A percentile compares a stretch with the other conserved stretches of the same genome.
Conservation (phyloP, 2,329 filamentous ascomycete genomes). For the Exserohilum rostratum region DNA sequence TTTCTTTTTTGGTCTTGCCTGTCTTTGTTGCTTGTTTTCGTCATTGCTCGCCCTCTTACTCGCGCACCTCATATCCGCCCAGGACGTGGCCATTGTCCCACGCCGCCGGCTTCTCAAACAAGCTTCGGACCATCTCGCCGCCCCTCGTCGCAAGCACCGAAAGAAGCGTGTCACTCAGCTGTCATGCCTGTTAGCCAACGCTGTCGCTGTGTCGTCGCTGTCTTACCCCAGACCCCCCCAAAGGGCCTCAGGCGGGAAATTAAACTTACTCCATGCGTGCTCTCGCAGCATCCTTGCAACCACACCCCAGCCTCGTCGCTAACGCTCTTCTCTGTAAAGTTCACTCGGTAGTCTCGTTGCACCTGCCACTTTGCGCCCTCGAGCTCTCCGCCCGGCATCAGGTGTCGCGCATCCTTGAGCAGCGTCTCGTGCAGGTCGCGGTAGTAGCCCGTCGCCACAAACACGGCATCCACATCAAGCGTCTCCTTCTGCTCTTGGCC, state of each 20-base stretch:
- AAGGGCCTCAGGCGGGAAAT: neutral
- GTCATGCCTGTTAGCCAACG: constrained; percentile 19
- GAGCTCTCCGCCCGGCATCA: constrained; percentile 64
- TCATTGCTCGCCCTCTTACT: too few species aligned
- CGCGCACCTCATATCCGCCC: constrained; percentile 30
- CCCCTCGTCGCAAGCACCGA: constrained; percentile 78
- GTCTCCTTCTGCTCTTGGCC: constrained; percentile 60
- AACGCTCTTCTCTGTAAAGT: constrained; percentile 72
- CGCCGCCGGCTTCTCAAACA: constrained; percentile 61
- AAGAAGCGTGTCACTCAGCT: constrained; percentile 81
- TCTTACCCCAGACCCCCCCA: too few species aligned
- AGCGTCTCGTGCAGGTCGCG: constrained; percentile 79
- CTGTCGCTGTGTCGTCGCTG: too few species aligned
- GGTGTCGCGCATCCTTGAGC: constrained; percentile 66
- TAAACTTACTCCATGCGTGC: constrained; percentile 81
- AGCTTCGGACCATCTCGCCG: constrained; percentile 76
- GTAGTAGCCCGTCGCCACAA: constrained; percentile 87
- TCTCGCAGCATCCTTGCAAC: constrained; percentile 93
- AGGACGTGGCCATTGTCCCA: constrained; percentile 36
- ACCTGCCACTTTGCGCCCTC: constrained; percentile 66
- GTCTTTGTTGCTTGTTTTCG: too few species aligned
- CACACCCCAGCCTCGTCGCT: constrained; percentile 79
- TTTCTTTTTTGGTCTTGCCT: too few species aligned
- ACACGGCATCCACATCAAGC: constrained; percentile 77
- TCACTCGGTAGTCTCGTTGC: constrained; percentile 76